phyloP scores from a whole-genome alignment of 1,284 basidiomycete genomes.

The Taiwanofungus camphoratus region DNA sequence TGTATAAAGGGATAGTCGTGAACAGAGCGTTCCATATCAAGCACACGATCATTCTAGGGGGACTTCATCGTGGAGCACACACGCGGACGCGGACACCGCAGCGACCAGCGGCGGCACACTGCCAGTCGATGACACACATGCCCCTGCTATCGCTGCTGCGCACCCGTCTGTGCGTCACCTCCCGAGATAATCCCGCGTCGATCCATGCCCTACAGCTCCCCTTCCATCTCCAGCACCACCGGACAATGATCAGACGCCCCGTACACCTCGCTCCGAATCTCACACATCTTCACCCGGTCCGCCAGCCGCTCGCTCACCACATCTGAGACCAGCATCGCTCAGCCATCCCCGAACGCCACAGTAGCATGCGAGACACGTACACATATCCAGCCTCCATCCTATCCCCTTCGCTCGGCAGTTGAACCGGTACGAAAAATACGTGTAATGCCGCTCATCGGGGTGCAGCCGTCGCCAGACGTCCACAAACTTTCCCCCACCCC shows the following conservation, averaged over 20 bases:
- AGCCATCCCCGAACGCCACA: slow-evolving; percentile 1
- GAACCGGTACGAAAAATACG: slow-evolving; percentile 84
- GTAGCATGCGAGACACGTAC: slow-evolving; percentile 38
- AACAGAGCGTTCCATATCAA: too few species aligned
- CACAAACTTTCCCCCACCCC: slow-evolving; percentile 47
- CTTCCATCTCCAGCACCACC: slow-evolving; percentile 63
- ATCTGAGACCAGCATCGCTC: slow-evolving; percentile 35
- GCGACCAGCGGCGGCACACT: too few species aligned
- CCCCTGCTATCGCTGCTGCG: too few species aligned
- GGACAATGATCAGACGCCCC: slow-evolving; percentile 85
- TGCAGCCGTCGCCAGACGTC: slow-evolving; percentile 81
- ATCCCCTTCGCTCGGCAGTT: slow-evolving; percentile 76
- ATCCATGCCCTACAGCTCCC: slow-evolving; percentile 13
- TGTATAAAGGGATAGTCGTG: too few species aligned
- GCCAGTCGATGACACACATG: too few species aligned
- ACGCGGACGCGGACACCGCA: too few species aligned
- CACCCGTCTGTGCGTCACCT: too few species aligned
- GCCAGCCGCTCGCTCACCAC: slow-evolving; percentile 65
- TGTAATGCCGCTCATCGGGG: slow-evolving; percentile 66
- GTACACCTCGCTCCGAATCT: slow-evolving; percentile 80
- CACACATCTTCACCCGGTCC: slow-evolving; percentile 64
- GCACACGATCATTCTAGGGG: too few species aligned
- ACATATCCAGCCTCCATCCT: slow-evolving; percentile 85
- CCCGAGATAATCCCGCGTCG: too few species aligned
- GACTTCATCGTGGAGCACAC: too few species aligned